Evolutionary conservation across 202 grass and related monocot genomes (phyloP).

Genomic region (Musa balbisiana): DNA sequence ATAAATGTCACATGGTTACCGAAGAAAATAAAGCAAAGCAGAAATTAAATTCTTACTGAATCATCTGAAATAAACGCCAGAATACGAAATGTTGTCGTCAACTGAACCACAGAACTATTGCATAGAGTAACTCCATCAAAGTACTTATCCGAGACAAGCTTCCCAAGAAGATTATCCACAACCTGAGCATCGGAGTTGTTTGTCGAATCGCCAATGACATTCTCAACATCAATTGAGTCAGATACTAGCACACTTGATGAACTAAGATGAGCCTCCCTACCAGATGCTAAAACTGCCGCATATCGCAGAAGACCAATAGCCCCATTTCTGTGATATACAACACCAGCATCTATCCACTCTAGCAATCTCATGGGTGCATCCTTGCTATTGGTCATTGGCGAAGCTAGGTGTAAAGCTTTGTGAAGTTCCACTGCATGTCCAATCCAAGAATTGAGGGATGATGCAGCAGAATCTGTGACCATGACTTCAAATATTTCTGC

Average conservation of each 20-base stretch:
- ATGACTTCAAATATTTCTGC: constrained; percentile 93
- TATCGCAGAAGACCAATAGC: constrained; percentile 77
- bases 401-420: constrained; percentile 87
- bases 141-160: constrained; percentile 75
- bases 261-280: constrained; percentile 92
- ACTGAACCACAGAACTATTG: constrained; percentile 81
- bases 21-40: constrained; percentile 6
- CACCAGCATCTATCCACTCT: constrained; percentile 97
- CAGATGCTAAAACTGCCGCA: constrained; percentile 83
- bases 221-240: constrained; percentile 88
- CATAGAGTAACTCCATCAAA: constrained; percentile 72
- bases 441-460: constrained; percentile 87
- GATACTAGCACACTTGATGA: constrained; percentile 83
- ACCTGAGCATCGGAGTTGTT: constrained; percentile 66
- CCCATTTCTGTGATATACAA: constrained; percentile 94
- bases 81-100: constrained; percentile 85
- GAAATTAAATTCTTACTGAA: constrained; percentile 38
- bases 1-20: background rate
- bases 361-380: constrained; percentile 89
- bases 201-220: constrained; percentile 78
- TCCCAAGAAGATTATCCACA: constrained; percentile 91
- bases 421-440: constrained; percentile 80
- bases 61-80: constrained; percentile 94
- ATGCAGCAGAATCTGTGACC: constrained; percentile 81
- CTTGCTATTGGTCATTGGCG: constrained; percentile 87